Percentiles rank a stretch among this genome's conserved stretches.
Evolutionary conservation across 1,139 yeast species (phyloP).

Genomic region (Spathaspora sp.): DNA sequence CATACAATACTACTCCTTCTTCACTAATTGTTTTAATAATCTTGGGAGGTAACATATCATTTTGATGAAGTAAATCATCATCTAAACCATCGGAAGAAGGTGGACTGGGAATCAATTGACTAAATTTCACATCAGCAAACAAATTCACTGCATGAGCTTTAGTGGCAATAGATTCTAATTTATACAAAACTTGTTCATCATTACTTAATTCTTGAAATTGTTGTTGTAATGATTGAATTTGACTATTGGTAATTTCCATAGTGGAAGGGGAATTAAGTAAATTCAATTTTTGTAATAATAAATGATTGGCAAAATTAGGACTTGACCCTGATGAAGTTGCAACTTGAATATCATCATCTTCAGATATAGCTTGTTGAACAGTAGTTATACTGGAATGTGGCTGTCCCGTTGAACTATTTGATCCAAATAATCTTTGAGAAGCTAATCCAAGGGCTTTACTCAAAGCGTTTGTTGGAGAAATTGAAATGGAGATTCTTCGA

Average conservation of each 20-base stretch:
- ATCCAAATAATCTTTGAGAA: slow-evolving; percentile 81
- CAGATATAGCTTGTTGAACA: slow-evolving; percentile 7
- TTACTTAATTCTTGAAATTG: slow-evolving; percentile 3
- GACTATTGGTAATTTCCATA: slow-evolving; percentile 10
- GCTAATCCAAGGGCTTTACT: slow-evolving; percentile 87
- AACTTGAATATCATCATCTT: slow-evolving; percentile 7
- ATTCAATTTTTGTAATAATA: slow-evolving; percentile 34
- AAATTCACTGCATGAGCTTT: slow-evolving; percentile 86
- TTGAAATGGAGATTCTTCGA: slow-evolving; percentile 62
- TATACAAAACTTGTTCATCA: slow-evolving; percentile 43
- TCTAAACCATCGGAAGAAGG: slow-evolving; percentile 51
- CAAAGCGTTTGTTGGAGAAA: slow-evolving; percentile 86
- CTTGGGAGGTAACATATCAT: slow-evolving; percentile 56
- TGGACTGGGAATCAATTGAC: slow-evolving; percentile 78
- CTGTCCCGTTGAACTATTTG: background rate
- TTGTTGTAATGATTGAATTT: slow-evolving; percentile 9
- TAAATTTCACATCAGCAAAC: slow-evolving; percentile 88
- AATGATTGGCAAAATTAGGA: slow-evolving; percentile 38
- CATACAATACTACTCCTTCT: slow-evolving; percentile 83
- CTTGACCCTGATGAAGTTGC: slow-evolving; percentile 25
- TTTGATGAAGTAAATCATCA: slow-evolving; percentile 39
- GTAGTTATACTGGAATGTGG: slow-evolving; percentile 3
- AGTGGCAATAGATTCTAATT: slow-evolving; percentile 76
- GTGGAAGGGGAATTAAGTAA: slow-evolving; percentile 23
- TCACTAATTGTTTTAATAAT: slow-evolving; percentile 65